These are phyloP conservation scores for Astrocystis sublimbata DNA, from an alignment of 495 filamentous ascomycete genomes.

Conservation along the genomic window DNA sequence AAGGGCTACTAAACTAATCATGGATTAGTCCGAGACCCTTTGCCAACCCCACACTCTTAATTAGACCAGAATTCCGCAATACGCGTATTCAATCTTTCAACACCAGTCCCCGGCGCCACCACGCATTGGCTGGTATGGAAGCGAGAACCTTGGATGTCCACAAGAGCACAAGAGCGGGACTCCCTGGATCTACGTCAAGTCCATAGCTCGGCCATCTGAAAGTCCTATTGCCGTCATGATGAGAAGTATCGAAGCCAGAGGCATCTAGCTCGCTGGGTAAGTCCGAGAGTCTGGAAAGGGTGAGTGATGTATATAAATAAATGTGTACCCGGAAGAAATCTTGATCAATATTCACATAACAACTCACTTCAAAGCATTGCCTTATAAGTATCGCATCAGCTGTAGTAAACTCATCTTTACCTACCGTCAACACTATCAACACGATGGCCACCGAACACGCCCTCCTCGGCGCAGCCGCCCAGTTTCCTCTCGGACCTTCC, in stretches of 20 bases:
- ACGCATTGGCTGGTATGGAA: background rate
- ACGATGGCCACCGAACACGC: slow-evolving; percentile 36
- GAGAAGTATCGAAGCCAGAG: background rate
- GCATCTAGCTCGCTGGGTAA: no score
- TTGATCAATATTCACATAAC: no score
- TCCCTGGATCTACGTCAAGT: background rate
- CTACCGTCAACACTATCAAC: background rate
- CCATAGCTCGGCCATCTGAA: background rate
- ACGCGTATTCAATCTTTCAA: background rate
- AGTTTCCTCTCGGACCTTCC: slow-evolving; percentile 35
- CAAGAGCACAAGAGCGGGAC: background rate
- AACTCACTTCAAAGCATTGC: background rate
- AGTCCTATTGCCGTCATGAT: background rate
- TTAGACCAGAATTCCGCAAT: background rate
- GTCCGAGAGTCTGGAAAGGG: no score
- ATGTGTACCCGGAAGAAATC: no score
- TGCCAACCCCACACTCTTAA: background rate
- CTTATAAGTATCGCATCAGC: background rate
- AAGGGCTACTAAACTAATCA: background rate
- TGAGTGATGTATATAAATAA: no score
- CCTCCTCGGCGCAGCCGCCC: slow-evolving; percentile 40
- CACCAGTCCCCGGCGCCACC: no score
- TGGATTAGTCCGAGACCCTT: background rate
- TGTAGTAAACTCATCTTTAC: background rate
- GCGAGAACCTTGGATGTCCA: no score